Conservation (phyloP, 495 filamentous ascomycete species). For the Talaromyces stipitatus region DNA sequence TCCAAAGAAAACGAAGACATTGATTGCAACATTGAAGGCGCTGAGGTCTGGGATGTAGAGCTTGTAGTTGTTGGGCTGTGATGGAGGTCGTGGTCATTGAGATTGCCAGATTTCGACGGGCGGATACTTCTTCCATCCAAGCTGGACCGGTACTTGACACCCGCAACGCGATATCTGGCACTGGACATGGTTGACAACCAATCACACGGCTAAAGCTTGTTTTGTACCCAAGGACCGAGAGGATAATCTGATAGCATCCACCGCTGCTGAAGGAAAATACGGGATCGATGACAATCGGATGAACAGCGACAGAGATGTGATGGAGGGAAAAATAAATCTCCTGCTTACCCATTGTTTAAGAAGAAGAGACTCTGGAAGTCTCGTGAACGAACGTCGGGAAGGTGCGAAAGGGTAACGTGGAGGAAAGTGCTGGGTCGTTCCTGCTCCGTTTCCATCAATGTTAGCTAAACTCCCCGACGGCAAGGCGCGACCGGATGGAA, state of each 20-base stretch:
- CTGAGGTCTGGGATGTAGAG: not conserved
- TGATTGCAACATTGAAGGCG: slow-evolving; percentile 58
- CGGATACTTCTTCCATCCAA: not conserved
- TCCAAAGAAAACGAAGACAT: slow-evolving; percentile 40
- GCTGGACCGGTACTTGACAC: slow-evolving; percentile 3
- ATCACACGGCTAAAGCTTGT: not conserved
- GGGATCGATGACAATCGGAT: not conserved
- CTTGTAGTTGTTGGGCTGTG: not conserved
- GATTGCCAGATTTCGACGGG: not conserved
- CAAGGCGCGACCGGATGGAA: not conserved
- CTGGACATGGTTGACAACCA: not conserved
- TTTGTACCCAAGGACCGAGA: not conserved
- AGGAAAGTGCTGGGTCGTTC: slow-evolving; percentile 1
- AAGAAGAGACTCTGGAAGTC: not conserved
- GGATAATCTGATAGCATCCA: too few species aligned
- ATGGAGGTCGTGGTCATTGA: slow-evolving; percentile 1
- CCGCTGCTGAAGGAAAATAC: too few species aligned
- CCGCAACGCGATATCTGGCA: slow-evolving; percentile 3
- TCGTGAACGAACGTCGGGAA: slow-evolving; percentile 1
- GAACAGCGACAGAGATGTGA: not conserved
- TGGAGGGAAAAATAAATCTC: not conserved
- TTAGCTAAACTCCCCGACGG: not conserved
- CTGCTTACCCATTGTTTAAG: slow-evolving; percentile 1
- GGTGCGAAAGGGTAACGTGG: not conserved
- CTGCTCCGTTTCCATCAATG: not conserved